These are phyloP conservation scores for Cylindrodendrum hubeiense DNA, from an alignment of 2,329 filamentous ascomycete species.

Conservation along the genomic window DNA sequence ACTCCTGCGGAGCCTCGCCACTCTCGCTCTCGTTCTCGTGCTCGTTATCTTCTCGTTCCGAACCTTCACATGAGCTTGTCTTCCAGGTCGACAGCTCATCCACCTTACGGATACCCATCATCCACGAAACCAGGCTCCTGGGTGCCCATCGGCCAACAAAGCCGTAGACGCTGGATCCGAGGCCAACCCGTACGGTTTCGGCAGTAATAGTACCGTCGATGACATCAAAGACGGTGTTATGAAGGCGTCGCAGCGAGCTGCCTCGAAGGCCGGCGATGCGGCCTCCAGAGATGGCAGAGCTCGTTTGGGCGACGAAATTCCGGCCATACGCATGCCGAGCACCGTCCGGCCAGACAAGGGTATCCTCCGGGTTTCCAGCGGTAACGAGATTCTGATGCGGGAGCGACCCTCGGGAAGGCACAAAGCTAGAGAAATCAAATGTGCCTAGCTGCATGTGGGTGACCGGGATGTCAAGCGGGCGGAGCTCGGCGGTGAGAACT, in stretches of 20 bases:
- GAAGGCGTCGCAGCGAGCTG: conserved; percentile 81
- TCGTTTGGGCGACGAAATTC: conserved; percentile 69
- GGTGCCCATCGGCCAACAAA: conserved; percentile 87
- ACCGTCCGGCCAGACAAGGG: conserved; percentile 73
- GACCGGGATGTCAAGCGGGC: conserved; percentile 80
- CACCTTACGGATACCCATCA: conserved; percentile 83
- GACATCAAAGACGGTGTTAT: conserved; percentile 91
- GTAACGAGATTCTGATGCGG: conserved; percentile 54
- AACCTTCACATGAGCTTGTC: conserved; percentile 55
- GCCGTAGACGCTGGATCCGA: conserved; percentile 86
- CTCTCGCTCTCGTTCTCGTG: conserved; percentile 50
- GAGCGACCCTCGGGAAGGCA: conserved; percentile 55
- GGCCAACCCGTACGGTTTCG: conserved; percentile 81
- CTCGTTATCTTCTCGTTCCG: conserved; percentile 50
- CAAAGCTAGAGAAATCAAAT: conserved; percentile 83
- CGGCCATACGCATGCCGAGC: conserved; percentile 71
- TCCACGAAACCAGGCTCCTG: conserved; percentile 84
- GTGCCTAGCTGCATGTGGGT: conserved; percentile 92
- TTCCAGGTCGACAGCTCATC: conserved; percentile 69
- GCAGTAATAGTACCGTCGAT: conserved; percentile 74
- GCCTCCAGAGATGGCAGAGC: conserved; percentile 67
- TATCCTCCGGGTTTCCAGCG: conserved; percentile 58
- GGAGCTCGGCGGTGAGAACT: conserved; percentile 83
- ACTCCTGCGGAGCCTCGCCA: conserved; percentile 56
- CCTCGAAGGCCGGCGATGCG: conserved; percentile 73